phyloP scores from a whole-genome alignment of 805 yeast species.

The Saccharomyces jurei region DNA sequence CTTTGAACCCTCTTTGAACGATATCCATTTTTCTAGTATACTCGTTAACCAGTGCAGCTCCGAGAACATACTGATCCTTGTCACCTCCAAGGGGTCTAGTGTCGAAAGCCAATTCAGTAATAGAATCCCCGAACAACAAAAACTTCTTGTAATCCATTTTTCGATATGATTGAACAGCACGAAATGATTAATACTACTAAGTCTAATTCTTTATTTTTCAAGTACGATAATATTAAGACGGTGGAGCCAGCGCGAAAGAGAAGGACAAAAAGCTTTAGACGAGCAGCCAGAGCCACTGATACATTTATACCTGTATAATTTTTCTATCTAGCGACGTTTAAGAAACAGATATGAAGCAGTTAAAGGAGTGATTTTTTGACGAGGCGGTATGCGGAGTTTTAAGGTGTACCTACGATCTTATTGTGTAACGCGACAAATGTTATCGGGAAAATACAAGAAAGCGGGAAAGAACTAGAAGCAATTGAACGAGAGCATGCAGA shows the following conservation, averaged over 20 bases:
- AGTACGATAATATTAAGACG: neutral
- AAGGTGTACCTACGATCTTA: neutral
- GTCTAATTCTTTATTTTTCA: neutral
- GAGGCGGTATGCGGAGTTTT: neutral
- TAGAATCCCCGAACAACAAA: conserved; percentile 11
- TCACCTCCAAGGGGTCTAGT: conserved; percentile 24
- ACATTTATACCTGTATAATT: too few species aligned
- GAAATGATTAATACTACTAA: neutral
- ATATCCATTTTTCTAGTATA: conserved; percentile 61
- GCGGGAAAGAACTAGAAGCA: neutral
- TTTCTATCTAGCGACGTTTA: too few species aligned
- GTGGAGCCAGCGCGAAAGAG: neutral
- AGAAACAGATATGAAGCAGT: too few species aligned
- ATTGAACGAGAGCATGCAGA: neutral
- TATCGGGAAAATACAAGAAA: neutral
- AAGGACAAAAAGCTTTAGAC: too few species aligned
- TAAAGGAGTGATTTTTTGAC: neutral
- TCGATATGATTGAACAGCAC: neutral
- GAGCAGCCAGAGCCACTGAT: too few species aligned
- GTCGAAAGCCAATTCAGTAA: conserved; percentile 38
- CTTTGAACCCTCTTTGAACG: conserved; percentile 66
- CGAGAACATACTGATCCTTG: conserved; percentile 37
- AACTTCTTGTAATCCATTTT: conserved; percentile 34
- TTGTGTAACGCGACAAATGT: neutral
- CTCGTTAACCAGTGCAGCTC: conserved; percentile 41